Evolutionary conservation across 306 rosid genomes (phyloP).

Genomic region (Pterocarpus santalinus): DNA sequence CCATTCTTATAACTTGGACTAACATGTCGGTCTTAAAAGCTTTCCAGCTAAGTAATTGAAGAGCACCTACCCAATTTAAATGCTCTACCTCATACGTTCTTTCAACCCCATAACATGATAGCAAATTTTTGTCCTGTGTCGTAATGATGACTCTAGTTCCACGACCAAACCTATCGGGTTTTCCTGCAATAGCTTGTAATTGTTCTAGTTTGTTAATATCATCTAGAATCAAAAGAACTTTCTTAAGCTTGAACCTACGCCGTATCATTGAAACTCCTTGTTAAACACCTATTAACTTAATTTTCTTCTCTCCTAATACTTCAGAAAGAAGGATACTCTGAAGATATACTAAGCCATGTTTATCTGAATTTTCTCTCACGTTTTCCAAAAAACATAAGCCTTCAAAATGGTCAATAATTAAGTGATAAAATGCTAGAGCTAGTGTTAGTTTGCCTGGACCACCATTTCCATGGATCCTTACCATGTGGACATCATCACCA

Average conservation of each 20-base stretch:
- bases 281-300: too few relatives aligned
- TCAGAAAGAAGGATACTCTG: too few relatives aligned
- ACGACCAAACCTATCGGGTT: background rate
- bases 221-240: background rate
- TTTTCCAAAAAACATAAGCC: background rate
- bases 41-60: too few relatives aligned
- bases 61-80: too few relatives aligned
- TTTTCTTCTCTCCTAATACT: too few relatives aligned
- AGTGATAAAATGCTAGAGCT: background rate
- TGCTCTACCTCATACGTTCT: too few relatives aligned
- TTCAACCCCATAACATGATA: too few relatives aligned
- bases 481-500: background rate
- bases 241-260: background rate
- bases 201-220: background rate
- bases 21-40: too few relatives aligned
- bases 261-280: background rate
- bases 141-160: too few relatives aligned
- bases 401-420: background rate
- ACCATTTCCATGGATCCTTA: background rate
- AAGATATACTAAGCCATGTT: background rate
- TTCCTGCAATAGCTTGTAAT: background rate
- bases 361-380: background rate
- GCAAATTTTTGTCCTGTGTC: too few relatives aligned
- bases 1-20: too few relatives aligned
- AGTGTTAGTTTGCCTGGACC: background rate